A percentile compares a stretch with the other conserved stretches of the same genome.
These are phyloP conservation scores for Kwoniella pini DNA, from an alignment of 768 basidiomycete genomes.

Conservation along the genomic window DNA sequence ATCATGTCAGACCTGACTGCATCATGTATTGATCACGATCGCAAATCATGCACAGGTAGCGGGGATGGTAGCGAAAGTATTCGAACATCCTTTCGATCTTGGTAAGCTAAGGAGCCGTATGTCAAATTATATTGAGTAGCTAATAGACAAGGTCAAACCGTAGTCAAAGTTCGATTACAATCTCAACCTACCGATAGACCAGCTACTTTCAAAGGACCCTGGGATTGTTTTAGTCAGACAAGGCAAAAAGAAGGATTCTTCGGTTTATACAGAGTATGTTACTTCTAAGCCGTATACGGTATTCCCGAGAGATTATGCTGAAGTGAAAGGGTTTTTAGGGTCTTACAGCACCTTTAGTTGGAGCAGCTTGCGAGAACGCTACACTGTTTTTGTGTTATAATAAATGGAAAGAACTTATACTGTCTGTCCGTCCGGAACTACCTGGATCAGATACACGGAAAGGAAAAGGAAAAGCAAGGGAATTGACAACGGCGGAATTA, in stretches of 20 bases:
- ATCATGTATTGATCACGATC: background rate
- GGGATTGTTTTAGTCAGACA: constrained; percentile 83
- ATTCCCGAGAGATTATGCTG: no score
- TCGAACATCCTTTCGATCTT: constrained; percentile 73
- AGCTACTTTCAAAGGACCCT: constrained; percentile 75
- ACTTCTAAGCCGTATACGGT: no score
- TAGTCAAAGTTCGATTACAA: constrained; percentile 85
- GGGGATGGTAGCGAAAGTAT: constrained; percentile 25
- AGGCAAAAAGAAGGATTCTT: constrained; percentile 76
- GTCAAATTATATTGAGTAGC: background rate
- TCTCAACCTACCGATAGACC: constrained; percentile 76
- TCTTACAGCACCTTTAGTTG: constrained; percentile 83
- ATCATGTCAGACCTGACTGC: background rate
- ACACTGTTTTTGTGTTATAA: constrained; percentile 82
- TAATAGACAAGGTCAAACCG: background rate
- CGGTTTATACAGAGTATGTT: constrained; percentile 77
- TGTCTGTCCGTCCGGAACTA: constrained; percentile 26
- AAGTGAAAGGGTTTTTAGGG: no score
- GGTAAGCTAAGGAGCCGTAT: constrained; percentile 46
- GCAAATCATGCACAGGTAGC: constrained; percentile 11
- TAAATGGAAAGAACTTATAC: constrained; percentile 59
- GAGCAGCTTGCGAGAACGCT: constrained; percentile 91
- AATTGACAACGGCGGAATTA: constrained; percentile 61
- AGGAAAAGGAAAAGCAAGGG: constrained; percentile 40
- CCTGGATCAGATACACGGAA: constrained; percentile 26